Evolutionary conservation across 139 green algal genomes (phyloP).

Genomic region (Ettlia oleoabundans): DNA sequence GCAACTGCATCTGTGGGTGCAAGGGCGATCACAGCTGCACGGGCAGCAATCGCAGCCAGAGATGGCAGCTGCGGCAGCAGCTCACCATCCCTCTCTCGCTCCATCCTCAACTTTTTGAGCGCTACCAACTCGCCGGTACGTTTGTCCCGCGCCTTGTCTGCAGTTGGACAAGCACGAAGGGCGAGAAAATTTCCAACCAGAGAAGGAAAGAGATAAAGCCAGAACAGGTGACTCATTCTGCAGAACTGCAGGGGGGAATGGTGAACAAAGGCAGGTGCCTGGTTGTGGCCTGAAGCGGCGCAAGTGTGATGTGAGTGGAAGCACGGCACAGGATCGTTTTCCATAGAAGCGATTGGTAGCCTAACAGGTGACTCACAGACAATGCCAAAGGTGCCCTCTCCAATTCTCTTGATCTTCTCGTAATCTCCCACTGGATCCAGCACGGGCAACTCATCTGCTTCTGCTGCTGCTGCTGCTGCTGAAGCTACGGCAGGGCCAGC

Average conservation of each 20-base stretch:
- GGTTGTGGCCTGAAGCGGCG: neutral
- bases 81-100: conserved; percentile 54
- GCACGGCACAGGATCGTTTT: neutral
- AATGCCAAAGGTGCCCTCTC: conserved; percentile 80
- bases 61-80: too few species aligned
- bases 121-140: conserved; percentile 77
- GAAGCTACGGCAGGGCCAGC: neutral
- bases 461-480: neutral
- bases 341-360: neutral
- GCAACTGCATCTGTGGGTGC: neutral
- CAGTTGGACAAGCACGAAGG: too few species aligned
- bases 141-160: conserved; percentile 71
- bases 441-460: conserved; percentile 14
- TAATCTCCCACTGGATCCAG: conserved; percentile 64
- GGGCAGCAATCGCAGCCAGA: neutral
- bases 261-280: too few species aligned
- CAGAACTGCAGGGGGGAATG: neutral
- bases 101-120: conserved; percentile 79
- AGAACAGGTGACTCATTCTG: too few species aligned
- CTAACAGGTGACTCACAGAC: conserved; percentile 54
- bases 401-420: conserved; percentile 79
- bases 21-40: neutral
- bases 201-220: too few species aligned
- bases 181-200: too few species aligned
- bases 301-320: neutral